phyloP scores from a whole-genome alignment of 768 basidiomycete species.

The Hypsizygus marmoreus region DNA sequence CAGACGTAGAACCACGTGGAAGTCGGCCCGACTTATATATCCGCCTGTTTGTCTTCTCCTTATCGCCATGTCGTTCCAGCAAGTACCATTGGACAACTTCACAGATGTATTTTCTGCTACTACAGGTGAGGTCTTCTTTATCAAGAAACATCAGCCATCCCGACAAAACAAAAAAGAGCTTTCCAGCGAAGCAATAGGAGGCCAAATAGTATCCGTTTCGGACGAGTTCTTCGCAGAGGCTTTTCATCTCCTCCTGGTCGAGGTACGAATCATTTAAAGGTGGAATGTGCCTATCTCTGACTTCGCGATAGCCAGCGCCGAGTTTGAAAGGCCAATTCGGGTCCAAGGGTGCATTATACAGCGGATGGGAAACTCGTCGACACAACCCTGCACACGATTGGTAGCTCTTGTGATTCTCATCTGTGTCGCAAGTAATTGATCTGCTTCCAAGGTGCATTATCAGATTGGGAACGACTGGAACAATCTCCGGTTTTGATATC shows the following conservation, averaged over 20 bases:
- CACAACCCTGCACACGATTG: slow-evolving; percentile 92
- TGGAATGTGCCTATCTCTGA: slow-evolving; percentile 3
- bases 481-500: slow-evolving; percentile 82
- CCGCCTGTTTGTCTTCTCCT: background rate
- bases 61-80: slow-evolving; percentile 43
- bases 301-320: slow-evolving; percentile 64
- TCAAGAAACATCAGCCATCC: background rate
- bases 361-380: slow-evolving; percentile 91
- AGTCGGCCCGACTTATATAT: background rate
- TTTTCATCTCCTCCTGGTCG: slow-evolving; percentile 76
- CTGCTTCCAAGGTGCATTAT: slow-evolving; percentile 75
- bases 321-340: slow-evolving; percentile 97
- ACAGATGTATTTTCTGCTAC: slow-evolving; percentile 44
- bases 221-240: slow-evolving; percentile 98
- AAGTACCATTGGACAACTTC: slow-evolving; percentile 49
- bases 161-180: slow-evolving; percentile 61
- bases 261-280: slow-evolving; percentile 48
- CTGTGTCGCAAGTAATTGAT: background rate
- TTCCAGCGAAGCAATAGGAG: slow-evolving; percentile 85
- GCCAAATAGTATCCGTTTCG: slow-evolving; percentile 70
- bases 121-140: slow-evolving; percentile 42
- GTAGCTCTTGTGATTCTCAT: slow-evolving; percentile 36
- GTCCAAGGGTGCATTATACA: slow-evolving; percentile 90
- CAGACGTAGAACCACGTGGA: too few relatives aligned
- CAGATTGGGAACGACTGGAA: slow-evolving; percentile 77